Evolutionary conservation across 176 grass and related monocot genomes (phyloP), one percentile per base, ranked within the genome.

Genomic region (Carex kokanica): DNA sequence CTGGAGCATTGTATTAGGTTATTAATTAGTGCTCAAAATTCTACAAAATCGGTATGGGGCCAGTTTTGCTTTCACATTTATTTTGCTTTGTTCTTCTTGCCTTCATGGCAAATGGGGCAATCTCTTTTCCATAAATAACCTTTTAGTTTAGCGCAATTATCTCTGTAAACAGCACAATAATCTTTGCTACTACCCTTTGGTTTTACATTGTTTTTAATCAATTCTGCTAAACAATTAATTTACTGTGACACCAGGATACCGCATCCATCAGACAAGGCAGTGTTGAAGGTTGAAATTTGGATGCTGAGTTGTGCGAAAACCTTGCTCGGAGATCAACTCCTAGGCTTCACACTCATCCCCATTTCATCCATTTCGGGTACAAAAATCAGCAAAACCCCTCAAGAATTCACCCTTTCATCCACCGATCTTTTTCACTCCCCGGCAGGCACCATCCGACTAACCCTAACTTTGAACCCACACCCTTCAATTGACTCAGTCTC

Each of bases 261-360:
- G 9, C 62, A 82, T 31, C 80, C 59, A 52, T 82, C 80, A 41
- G 87, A 43, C 57, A 83, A 90, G 17, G 92, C 91, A 20, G 88
- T 89, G 81, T 90, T 97, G 84, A 97, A 97, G 85, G 91, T 92
- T 83, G 95, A 97, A 86, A 83, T 97, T 21, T 97, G 88, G 90
- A 97, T 97, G 95, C 87, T 91, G 47, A 94, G 94, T 89, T 79
- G 83, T 43, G 90, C 87, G 11, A 83, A 51, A 80, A 71, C 56
- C 15, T 52, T 91, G n/a, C 83, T 94, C 12, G 95, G 92, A 3
- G 92, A 97, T 87, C 95, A 97, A 89, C 95, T 97, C 20, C 95
- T 97, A 24, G 90, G 92, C 15, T 97, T 97, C 92, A 83, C 88
- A 27, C 95, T 97, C 83, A 89, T 94, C 25, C 95, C 92, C 21